phyloP scores from a whole-genome alignment of 768 basidiomycete species.

The Neoboletus magnificus region DNA sequence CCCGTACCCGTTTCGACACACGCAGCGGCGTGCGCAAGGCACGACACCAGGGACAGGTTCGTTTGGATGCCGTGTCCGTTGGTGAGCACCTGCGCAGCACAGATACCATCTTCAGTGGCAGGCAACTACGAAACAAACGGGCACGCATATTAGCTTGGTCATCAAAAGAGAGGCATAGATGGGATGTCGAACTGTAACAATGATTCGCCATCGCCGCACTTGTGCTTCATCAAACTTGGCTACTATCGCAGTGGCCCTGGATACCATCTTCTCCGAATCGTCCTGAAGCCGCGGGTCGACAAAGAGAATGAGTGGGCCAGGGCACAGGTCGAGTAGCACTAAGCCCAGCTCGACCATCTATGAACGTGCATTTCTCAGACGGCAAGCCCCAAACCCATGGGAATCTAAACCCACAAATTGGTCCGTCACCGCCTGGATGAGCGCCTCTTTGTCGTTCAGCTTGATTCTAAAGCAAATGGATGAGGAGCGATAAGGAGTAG shows the following conservation, averaged over 20 bases:
- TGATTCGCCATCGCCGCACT: constrained; percentile 37
- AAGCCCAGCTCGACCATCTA: constrained; percentile 52
- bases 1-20: constrained; percentile 52
- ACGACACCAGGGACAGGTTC: constrained; percentile 52
- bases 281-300: constrained; percentile 48
- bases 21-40: constrained; percentile 50
- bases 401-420: constrained; percentile 31
- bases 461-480: constrained; percentile 7
- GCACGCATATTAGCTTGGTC: neutral
- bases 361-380: neutral
- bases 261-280: constrained; percentile 38
- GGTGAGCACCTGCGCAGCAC: constrained; percentile 42
- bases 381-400: neutral
- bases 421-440: constrained; percentile 21
- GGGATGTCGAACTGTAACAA: constrained; percentile 44
- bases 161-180: neutral
- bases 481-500: neutral
- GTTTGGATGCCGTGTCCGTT: constrained; percentile 40
- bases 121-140: constrained; percentile 42
- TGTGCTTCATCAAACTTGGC: constrained; percentile 40
- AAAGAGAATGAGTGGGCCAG: constrained; percentile 49
- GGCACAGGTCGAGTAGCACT: constrained; percentile 41
- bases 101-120: constrained; percentile 53
- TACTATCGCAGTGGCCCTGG: constrained; percentile 41
- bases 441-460: constrained; percentile 12